A percentile compares a stretch with the other conserved stretches of the same genome.
Conservation (phyloP, 2,329 filamentous ascomycete species). For the Phyllosticta citribraziliensis region DNA sequence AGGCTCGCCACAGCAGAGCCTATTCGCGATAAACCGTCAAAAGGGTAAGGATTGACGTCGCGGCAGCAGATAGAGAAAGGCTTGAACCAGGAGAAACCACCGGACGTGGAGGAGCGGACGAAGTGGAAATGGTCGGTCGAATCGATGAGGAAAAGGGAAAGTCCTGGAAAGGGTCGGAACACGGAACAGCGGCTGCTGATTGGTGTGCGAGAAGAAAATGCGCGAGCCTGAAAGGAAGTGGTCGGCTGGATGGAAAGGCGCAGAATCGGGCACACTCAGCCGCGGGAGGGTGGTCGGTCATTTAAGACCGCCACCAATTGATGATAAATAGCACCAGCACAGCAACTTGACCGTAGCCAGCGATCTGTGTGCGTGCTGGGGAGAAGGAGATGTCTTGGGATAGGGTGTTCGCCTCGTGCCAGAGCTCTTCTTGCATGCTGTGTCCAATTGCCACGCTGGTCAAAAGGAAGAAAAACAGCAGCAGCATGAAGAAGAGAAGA, state of each 20-base stretch:
- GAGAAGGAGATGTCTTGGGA: too few relatives aligned
- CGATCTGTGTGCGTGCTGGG: background rate
- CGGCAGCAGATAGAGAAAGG: background rate
- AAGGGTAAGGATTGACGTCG: too few relatives aligned
- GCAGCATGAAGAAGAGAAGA: too few relatives aligned
- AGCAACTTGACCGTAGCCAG: background rate
- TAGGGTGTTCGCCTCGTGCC: too few relatives aligned
- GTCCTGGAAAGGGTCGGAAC: background rate
- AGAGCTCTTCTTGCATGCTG: too few relatives aligned
- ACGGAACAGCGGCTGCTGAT: background rate
- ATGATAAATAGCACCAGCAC: background rate
- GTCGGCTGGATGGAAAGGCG: background rate
- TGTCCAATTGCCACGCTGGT: too few relatives aligned
- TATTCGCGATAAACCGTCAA: too few relatives aligned
- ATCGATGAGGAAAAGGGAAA: background rate
- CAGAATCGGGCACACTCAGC: background rate
- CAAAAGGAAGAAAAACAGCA: too few relatives aligned
- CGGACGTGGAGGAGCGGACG: background rate
- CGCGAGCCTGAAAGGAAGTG: background rate
- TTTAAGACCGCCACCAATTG: background rate
- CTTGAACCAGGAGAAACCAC: background rate
- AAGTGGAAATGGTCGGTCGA: background rate
- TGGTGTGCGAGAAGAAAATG: background rate
- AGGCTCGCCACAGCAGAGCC: too few relatives aligned
- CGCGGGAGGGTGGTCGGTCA: background rate